These are phyloP conservation scores for Penstemon barbatus DNA, from an alignment of 257 asterid species.

Conservation along the genomic window DNA sequence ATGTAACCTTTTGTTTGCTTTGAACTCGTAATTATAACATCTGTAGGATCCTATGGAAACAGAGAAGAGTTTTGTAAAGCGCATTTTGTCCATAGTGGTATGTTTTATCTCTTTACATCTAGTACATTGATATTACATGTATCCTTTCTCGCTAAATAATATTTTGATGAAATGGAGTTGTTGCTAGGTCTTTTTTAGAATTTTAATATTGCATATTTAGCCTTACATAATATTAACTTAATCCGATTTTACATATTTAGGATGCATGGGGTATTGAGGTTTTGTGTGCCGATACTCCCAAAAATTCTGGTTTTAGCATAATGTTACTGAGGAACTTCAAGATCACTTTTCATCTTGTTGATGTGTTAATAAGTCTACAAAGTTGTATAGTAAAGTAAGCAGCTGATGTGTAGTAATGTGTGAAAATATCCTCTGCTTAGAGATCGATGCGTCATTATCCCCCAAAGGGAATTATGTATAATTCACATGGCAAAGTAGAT, in stretches of 20 bases:
- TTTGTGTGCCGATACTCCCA: constrained; percentile 19
- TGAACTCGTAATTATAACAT: constrained; percentile 32
- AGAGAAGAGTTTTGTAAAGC: constrained; percentile 72
- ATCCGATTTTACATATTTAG: not conserved
- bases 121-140: constrained; percentile 25
- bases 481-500: not conserved
- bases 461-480: not conserved
- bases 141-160: constrained; percentile 13
- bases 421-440: not conserved
- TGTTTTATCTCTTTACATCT: constrained; percentile 29
- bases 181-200: constrained; percentile 13
- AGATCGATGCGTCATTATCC: not conserved
- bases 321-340: constrained; percentile 1
- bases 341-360: not conserved
- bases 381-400: not conserved
- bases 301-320: constrained; percentile 13
- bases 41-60: constrained; percentile 95
- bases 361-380: constrained; percentile 1
- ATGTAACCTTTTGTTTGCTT: constrained; percentile 19
- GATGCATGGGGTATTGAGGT: not conserved
- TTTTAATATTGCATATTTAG: constrained; percentile 4
- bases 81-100: constrained; percentile 94
- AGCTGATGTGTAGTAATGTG: not conserved
- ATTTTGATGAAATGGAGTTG: constrained; percentile 7
- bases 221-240: too few relatives aligned